A percentile compares a stretch with the other conserved stretches of the same genome.
Conservation (phyloP, 1,284 basidiomycete species). For the Malassezia cuniculi region DNA sequence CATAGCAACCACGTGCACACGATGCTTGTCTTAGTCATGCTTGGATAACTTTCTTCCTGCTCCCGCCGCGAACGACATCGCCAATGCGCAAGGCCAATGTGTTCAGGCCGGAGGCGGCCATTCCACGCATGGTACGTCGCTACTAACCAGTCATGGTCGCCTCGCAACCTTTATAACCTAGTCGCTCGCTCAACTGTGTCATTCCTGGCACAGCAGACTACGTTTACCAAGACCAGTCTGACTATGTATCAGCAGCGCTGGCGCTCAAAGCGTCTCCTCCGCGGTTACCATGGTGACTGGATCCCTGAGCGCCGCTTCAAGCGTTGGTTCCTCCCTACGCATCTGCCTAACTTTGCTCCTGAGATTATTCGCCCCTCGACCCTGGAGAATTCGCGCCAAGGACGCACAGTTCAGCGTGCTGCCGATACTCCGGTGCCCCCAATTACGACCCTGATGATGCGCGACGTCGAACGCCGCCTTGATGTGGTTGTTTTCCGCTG, state of each 20-base stretch:
- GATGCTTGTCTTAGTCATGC: conserved; percentile 1
- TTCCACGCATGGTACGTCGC: conserved; percentile 30
- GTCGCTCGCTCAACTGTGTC: conserved; percentile 48
- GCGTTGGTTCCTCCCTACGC: conserved; percentile 79
- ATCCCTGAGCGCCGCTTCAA: conserved; percentile 88
- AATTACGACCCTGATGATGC: conserved; percentile 32
- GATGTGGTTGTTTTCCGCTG: conserved; percentile 83
- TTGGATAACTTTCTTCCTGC: conserved; percentile 7
- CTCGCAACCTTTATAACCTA: conserved; percentile 65
- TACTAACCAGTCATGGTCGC: conserved; percentile 52
- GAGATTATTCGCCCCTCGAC: conserved; percentile 30
- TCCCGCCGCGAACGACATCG: background rate
- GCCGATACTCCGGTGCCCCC: conserved; percentile 17
- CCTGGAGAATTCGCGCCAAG: too few relatives aligned
- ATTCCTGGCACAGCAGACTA: conserved; percentile 46
- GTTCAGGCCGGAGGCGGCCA: conserved; percentile 32
- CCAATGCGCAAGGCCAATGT: conserved; percentile 34
- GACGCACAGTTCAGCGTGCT: too few relatives aligned
- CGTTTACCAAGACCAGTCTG: conserved; percentile 54
- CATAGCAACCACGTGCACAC: too few relatives aligned
- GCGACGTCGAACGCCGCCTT: conserved; percentile 69
- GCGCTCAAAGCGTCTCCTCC: conserved; percentile 72
- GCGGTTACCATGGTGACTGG: conserved; percentile 91
- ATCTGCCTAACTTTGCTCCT: conserved; percentile 63
- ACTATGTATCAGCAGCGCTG: conserved; percentile 88